Conservation (phyloP, 2,329 filamentous ascomycete genomes). For the Apiospora malaysiana region DNA sequence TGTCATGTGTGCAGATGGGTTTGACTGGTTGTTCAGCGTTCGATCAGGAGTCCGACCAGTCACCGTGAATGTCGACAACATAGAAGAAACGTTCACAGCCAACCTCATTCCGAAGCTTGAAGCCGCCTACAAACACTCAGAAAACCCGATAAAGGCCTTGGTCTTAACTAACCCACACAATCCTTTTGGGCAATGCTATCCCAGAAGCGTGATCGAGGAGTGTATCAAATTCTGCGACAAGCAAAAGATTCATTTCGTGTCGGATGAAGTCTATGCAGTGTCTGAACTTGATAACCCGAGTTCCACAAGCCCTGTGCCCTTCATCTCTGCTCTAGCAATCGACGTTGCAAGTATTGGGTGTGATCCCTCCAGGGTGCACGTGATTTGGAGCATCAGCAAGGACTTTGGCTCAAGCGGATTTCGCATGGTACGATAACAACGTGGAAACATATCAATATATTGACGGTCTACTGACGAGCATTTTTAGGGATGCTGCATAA, state of each 20-base stretch:
- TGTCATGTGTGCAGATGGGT: constrained; percentile 21
- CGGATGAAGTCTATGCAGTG: constrained; percentile 37
- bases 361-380: constrained; percentile 23
- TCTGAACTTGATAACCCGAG: constrained; percentile 20
- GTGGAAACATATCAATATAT: neutral
- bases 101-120: constrained; percentile 20
- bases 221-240: constrained; percentile 33
- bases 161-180: constrained; percentile 37
- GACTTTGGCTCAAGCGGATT: constrained; percentile 27
- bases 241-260: constrained; percentile 35
- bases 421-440: constrained; percentile 41
- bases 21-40: constrained; percentile 25
- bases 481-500: neutral
- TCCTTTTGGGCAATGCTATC: constrained; percentile 35
- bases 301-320: neutral
- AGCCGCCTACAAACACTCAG: constrained; percentile 1
- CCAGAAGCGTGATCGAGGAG: constrained; percentile 29
- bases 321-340: neutral
- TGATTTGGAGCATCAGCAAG: constrained; percentile 27
- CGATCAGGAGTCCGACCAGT: constrained; percentile 21
- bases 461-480: constrained; percentile 15
- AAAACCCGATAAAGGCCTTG: constrained; percentile 28
- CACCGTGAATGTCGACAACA: neutral
- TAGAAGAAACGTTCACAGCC: constrained; percentile 21
- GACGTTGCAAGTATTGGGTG: constrained; percentile 18